Conservation (phyloP, 148 eudicot genomes). For the Salicornia ramosissima region DNA sequence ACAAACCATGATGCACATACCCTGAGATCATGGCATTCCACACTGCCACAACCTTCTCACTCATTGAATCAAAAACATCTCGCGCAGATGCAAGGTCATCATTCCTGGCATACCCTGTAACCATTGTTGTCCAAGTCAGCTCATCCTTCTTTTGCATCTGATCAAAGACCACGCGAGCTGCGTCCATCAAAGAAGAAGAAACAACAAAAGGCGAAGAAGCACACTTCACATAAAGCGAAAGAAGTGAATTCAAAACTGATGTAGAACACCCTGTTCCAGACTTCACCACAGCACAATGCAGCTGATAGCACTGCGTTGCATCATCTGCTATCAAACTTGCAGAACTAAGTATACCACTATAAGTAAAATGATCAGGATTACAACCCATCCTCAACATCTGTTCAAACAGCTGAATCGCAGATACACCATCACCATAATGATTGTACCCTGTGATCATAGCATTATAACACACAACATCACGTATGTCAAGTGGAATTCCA, state of each 20-base stretch:
- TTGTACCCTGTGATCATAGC: constrained; percentile 60
- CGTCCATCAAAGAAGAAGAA: constrained; percentile 32
- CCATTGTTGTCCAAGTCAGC: constrained; percentile 57
- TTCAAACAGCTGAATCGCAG: constrained; percentile 36
- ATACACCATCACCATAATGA: constrained; percentile 43
- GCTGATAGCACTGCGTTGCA: constrained; percentile 42
- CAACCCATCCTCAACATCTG: constrained; percentile 31
- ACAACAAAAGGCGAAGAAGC: constrained; percentile 38
- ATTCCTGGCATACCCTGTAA: constrained; percentile 55
- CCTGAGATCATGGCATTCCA: constrained; percentile 67
- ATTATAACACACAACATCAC: constrained; percentile 57
- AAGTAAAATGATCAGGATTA: constrained; percentile 47
- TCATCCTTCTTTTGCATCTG: constrained; percentile 49
- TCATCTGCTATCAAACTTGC: constrained; percentile 40
- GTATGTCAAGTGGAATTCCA: constrained; percentile 36
- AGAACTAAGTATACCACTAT: constrained; percentile 37
- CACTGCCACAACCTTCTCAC: constrained; percentile 42
- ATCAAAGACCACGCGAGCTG: constrained; percentile 50
- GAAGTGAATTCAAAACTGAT: constrained; percentile 49
- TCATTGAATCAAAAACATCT: constrained; percentile 35
- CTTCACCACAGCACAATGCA: constrained; percentile 52
- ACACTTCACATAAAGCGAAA: constrained; percentile 51
- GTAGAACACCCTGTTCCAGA: constrained; percentile 42
- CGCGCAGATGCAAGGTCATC: constrained; percentile 42
- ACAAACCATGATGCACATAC: constrained; percentile 42